Conservation (phyloP, 306 rosid species). For the Castanea crenata region DNA sequence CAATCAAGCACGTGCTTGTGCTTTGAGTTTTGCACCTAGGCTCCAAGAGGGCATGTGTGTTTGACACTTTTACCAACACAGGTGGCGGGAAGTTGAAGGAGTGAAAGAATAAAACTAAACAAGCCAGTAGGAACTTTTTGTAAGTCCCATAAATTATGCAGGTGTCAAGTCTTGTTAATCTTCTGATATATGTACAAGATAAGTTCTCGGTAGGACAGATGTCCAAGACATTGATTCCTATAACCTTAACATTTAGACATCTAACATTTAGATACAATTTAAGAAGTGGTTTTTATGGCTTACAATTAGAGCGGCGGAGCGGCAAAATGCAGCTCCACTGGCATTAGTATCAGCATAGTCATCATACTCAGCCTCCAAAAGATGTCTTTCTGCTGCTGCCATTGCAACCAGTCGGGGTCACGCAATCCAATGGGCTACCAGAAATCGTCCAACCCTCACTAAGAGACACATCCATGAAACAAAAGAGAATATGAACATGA, state of each 20-base stretch:
- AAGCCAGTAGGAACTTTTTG: too few relatives aligned
- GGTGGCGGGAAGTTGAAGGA: too few relatives aligned
- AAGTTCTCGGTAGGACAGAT: not conserved
- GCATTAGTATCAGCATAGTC: slow-evolving; percentile 41
- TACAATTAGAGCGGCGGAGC: slow-evolving; percentile 55
- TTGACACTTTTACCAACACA: too few relatives aligned
- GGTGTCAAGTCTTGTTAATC: not conserved
- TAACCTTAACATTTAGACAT: not conserved
- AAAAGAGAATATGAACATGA: not conserved
- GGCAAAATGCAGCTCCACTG: slow-evolving; percentile 53
- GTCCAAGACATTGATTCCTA: not conserved
- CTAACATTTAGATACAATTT: not conserved
- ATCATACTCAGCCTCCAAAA: slow-evolving; percentile 52
- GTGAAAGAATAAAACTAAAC: too few relatives aligned
- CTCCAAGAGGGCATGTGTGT: too few relatives aligned
- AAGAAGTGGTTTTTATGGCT: not conserved
- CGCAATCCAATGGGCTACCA: slow-evolving; percentile 49
- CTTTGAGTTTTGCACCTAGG: too few relatives aligned
- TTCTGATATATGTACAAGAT: not conserved
- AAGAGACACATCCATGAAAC: slow-evolving; percentile 15
- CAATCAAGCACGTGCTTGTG: too few relatives aligned
- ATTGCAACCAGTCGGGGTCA: slow-evolving; percentile 54
- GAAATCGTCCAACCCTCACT: slow-evolving; percentile 55
- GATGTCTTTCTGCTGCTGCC: slow-evolving; percentile 59
- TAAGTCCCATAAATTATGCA: not conserved